Evolutionary conservation across 305 asterid species (phyloP).

Genomic region (Rubia tinctorum): DNA sequence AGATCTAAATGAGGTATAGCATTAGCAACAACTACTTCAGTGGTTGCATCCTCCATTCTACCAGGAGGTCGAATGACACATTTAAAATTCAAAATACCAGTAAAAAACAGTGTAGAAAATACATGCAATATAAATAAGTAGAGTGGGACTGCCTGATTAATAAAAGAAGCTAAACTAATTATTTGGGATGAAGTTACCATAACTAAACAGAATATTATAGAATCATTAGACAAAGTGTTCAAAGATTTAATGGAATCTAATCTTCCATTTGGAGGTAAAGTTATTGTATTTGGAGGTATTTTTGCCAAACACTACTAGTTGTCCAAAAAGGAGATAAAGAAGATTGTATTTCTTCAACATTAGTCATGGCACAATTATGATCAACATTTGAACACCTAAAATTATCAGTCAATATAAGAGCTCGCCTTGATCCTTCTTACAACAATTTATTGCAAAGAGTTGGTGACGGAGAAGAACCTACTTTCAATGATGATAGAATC

Average conservation of each 20-base stretch:
- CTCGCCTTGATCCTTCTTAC: background rate
- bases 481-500: background rate
- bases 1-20: background rate
- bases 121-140: background rate
- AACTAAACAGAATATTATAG: background rate
- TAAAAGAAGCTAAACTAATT: background rate
- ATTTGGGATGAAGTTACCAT: background rate
- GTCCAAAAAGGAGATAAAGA: background rate
- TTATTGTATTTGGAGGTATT: background rate
- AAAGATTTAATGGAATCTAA: too few relatives aligned
- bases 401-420: background rate
- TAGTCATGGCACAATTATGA: background rate
- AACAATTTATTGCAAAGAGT: background rate
- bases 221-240: background rate
- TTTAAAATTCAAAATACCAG: background rate
- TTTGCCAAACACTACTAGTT: background rate
- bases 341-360: background rate
- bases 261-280: background rate
- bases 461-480: background rate
- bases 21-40: background rate
- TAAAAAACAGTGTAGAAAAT: rapidly evolving
- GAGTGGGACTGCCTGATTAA: background rate
- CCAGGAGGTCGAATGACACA: background rate
- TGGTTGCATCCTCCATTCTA: background rate
- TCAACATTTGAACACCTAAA: background rate